Conservation (phyloP, 2,329 filamentous ascomycete species). For the Sarocladiaceae sp. region DNA sequence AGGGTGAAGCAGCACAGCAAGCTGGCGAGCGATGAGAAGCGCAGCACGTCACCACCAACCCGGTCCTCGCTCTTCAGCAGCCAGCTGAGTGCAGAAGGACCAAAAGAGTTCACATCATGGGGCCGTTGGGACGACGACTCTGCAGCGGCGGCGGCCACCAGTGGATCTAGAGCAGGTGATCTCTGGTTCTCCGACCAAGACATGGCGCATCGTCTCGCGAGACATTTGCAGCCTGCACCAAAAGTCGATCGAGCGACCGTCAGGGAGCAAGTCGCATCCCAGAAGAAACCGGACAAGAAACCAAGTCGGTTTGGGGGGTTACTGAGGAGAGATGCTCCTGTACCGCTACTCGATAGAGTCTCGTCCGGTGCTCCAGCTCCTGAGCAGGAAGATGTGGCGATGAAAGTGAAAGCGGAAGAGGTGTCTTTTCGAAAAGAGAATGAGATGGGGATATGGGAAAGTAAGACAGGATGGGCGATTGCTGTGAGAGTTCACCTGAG, state of each 20-base stretch:
- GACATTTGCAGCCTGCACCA: slow-evolving; percentile 32
- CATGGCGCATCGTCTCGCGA: slow-evolving; percentile 39
- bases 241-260: slow-evolving; percentile 10
- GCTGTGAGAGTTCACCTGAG: slow-evolving; percentile 26
- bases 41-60: slow-evolving; percentile 7
- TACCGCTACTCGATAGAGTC: background rate
- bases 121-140: slow-evolving; percentile 31
- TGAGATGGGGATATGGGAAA: slow-evolving; percentile 39
- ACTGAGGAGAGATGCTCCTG: slow-evolving; percentile 1
- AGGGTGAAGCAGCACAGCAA: slow-evolving; percentile 20
- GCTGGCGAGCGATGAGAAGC: slow-evolving; percentile 11
- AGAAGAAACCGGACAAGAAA: slow-evolving; percentile 1
- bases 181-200: slow-evolving; percentile 43
- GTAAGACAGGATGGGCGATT: slow-evolving; percentile 34
- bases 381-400: slow-evolving; percentile 16
- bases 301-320: slow-evolving; percentile 4
- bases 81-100: background rate
- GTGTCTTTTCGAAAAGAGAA: slow-evolving; percentile 38
- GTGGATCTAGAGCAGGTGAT: slow-evolving; percentile 4
- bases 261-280: background rate
- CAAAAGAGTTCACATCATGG: slow-evolving; percentile 37
- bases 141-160: slow-evolving; percentile 1
- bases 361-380: background rate
- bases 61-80: slow-evolving; percentile 3
- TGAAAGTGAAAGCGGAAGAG: slow-evolving; percentile 25